phyloP scores from a whole-genome alignment of 345 rosid genomes.

The Hibiscus trionum region DNA sequence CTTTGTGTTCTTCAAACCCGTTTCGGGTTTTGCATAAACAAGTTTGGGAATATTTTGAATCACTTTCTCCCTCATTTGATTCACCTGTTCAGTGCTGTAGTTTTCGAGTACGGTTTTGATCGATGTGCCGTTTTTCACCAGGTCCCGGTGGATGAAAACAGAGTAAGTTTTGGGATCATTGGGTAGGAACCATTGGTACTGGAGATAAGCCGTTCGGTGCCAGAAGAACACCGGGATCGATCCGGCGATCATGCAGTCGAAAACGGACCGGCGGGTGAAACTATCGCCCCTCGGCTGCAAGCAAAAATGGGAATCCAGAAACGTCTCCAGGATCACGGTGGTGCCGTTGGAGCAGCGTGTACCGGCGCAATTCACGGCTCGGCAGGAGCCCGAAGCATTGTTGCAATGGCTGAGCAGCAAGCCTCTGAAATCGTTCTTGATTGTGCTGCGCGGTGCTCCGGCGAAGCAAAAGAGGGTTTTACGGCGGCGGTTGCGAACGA shows the following conservation, averaged over 20 bases:
- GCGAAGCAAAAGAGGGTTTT: slow-evolving; percentile 76
- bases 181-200: slow-evolving; percentile 94
- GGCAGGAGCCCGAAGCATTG: slow-evolving; percentile 43
- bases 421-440: slow-evolving; percentile 73
- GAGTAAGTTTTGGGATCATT: slow-evolving; percentile 59
- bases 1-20: slow-evolving; percentile 55
- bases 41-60: slow-evolving; percentile 61
- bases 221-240: slow-evolving; percentile 94
- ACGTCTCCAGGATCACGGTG: slow-evolving; percentile 60
- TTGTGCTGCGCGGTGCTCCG: slow-evolving; percentile 57
- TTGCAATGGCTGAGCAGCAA: slow-evolving; percentile 54
- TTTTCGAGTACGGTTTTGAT: slow-evolving; percentile 53
- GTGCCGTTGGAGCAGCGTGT: slow-evolving; percentile 66
- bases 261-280: slow-evolving; percentile 83
- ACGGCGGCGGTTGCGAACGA: slow-evolving; percentile 49
- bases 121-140: slow-evolving; percentile 66
- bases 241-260: slow-evolving; percentile 95
- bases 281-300: slow-evolving; percentile 94
- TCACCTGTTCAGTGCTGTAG: slow-evolving; percentile 52
- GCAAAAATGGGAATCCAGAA: slow-evolving; percentile 73
- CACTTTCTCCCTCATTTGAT: slow-evolving; percentile 71
- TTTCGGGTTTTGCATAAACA: slow-evolving; percentile 52
- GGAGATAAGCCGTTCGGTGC: slow-evolving; percentile 75
- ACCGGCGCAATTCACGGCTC: slow-evolving; percentile 53
- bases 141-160: slow-evolving; percentile 68